Conservation (phyloP, 257 asterid species). For the Ocimum tenuiflorum region DNA sequence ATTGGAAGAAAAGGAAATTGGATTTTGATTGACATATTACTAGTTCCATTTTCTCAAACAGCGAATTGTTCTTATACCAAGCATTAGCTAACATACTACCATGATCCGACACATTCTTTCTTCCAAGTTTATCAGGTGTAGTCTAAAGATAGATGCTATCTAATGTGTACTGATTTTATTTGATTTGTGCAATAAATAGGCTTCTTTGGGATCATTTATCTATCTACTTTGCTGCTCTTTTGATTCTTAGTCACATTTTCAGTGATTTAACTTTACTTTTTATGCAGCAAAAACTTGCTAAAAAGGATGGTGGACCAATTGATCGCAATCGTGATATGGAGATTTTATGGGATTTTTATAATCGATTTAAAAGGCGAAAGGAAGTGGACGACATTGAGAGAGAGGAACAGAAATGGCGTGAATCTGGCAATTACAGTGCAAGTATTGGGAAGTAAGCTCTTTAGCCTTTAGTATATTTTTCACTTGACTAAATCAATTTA, state of each 20-base stretch:
- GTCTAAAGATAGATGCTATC: not conserved
- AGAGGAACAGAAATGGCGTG: slow-evolving; percentile 87
- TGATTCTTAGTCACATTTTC: not conserved
- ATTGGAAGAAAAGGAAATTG: not conserved
- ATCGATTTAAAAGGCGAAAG: slow-evolving; percentile 73
- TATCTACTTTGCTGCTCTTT: slow-evolving; percentile 9
- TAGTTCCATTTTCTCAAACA: not conserved
- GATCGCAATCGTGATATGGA: slow-evolving; percentile 86
- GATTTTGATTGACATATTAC: not conserved
- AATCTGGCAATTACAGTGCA: slow-evolving; percentile 67
- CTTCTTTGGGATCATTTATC: slow-evolving; percentile 1
- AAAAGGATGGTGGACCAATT: slow-evolving; percentile 70
- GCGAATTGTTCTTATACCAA: not conserved
- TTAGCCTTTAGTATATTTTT: slow-evolving; percentile 1
- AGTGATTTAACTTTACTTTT: not conserved
- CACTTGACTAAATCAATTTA: slow-evolving; percentile 4
- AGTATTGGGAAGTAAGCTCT: slow-evolving; percentile 70
- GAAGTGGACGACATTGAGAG: slow-evolving; percentile 79
- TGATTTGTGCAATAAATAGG: not conserved
- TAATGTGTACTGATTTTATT: not conserved
- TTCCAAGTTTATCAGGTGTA: slow-evolving; percentile 2
- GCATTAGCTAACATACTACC: not conserved
- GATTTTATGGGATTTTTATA: slow-evolving; percentile 82
- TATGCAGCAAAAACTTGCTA: slow-evolving; percentile 90
- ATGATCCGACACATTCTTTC: not conserved